phyloP scores from a whole-genome alignment of 768 basidiomycete species.

The Pleurotus giganteus region DNA sequence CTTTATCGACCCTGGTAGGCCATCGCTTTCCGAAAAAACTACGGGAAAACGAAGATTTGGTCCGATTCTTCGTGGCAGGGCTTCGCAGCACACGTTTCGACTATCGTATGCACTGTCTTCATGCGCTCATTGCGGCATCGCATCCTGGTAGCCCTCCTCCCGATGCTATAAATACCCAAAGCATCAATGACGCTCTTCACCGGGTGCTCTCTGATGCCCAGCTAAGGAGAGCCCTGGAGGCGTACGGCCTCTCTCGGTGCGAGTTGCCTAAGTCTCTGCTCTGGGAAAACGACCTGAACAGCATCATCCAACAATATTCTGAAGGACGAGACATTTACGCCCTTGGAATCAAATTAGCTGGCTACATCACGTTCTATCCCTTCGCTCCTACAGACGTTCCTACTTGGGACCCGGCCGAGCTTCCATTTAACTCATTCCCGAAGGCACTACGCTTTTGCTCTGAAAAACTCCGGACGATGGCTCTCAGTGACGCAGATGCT shows the following conservation, averaged over 20 bases:
- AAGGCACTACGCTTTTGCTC: neutral
- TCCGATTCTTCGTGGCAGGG: conserved; percentile 51
- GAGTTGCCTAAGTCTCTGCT: conserved; percentile 25
- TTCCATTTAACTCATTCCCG: neutral
- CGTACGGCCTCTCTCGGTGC: conserved; percentile 45
- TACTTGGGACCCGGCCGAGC: neutral
- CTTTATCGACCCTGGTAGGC: neutral
- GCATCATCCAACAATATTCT: neutral
- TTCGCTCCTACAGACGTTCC: neutral
- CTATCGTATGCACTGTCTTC: conserved; percentile 48
- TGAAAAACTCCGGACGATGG: neutral
- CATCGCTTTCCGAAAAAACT: conserved; percentile 28
- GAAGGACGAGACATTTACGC: neutral
- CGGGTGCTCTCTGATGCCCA: conserved; percentile 39
- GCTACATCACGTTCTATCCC: neutral
- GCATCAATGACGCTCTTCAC: conserved; percentile 38
- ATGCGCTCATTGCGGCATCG: conserved; percentile 50
- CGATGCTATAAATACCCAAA: conserved; percentile 43
- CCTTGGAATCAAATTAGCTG: neutral
- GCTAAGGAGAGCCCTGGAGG: conserved; percentile 42
- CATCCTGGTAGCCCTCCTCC: conserved; percentile 45
- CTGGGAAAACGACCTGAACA: neutral
- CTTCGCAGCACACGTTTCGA: conserved; percentile 54
- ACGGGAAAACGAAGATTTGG: conserved; percentile 38
- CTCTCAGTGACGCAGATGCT: neutral